Evolutionary conservation across 768 basidiomycete genomes (phyloP).

Genomic region (Panellus pusillus): DNA sequence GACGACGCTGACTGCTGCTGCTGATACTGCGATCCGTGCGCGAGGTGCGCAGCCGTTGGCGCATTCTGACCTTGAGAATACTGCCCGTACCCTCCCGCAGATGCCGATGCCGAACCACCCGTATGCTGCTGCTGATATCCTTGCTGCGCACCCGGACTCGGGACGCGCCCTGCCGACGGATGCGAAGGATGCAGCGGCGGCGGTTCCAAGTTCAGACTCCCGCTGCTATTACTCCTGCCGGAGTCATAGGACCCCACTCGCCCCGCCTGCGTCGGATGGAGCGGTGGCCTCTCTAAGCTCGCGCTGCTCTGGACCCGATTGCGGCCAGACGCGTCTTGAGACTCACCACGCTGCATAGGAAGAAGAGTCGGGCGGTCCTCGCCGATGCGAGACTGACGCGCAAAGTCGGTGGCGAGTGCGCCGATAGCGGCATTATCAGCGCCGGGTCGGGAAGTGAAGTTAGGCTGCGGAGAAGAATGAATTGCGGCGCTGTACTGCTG

Average conservation of each 20-base stretch:
- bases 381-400: conserved; percentile 5
- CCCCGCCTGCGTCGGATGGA: conserved; percentile 10
- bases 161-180: conserved; percentile 6
- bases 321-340: not conserved
- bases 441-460: not conserved
- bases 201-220: not conserved
- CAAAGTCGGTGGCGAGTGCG: conserved; percentile 12
- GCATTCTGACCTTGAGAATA: not conserved
- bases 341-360: no score
- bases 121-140: conserved; percentile 1
- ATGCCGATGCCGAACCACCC: not conserved
- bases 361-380: not conserved
- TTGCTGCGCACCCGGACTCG: no score
- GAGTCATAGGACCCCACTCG: conserved; percentile 3
- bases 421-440: conserved; percentile 3
- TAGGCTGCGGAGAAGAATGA: not conserved
- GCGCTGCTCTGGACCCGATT: not conserved
- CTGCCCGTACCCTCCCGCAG: not conserved
- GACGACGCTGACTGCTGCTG: conserved; percentile 3
- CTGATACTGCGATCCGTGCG: not conserved
- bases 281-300: not conserved
- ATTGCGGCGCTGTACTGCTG: not conserved
- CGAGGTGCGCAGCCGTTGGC: not conserved
- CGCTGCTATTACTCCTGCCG: not conserved
- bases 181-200: conserved; percentile 19